phyloP scores from a whole-genome alignment of 108 stramenopile species.

The Schizochytrium sp. region DNA sequence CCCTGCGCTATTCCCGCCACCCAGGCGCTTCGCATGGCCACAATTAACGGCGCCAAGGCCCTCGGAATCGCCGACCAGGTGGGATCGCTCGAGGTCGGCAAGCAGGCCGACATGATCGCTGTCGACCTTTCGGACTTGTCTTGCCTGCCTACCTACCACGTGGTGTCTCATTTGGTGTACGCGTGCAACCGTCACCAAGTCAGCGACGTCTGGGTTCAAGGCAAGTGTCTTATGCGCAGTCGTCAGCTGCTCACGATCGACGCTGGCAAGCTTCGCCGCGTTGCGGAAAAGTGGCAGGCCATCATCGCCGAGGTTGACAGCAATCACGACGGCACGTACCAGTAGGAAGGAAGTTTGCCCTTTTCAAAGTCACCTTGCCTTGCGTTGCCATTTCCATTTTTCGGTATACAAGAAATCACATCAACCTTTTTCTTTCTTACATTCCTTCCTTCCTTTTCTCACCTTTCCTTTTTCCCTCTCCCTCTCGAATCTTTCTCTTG shows the following conservation, averaged over 20 bases:
- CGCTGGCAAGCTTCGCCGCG: not conserved
- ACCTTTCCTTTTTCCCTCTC: too few species aligned
- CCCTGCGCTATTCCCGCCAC: not conserved
- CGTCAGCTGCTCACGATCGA: not conserved
- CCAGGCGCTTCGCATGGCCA: conserved; percentile 22
- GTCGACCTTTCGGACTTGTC: not conserved
- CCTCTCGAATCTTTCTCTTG: too few species aligned
- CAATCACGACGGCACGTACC: not conserved
- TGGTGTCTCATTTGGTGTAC: conserved; percentile 19
- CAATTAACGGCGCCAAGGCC: conserved; percentile 26
- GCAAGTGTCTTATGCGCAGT: not conserved
- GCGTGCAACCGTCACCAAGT: not conserved
- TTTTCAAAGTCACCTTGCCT: too few species aligned
- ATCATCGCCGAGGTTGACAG: not conserved
- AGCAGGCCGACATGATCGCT: conserved; percentile 24
- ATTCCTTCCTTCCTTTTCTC: too few species aligned
- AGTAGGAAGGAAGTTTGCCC: not conserved
- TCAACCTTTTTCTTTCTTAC: too few species aligned
- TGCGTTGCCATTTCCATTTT: too few species aligned
- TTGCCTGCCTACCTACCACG: not conserved
- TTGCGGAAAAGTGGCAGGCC: not conserved
- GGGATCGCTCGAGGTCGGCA: conserved; percentile 20
- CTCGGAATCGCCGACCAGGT: not conserved
- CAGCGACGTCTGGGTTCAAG: conserved; percentile 11
- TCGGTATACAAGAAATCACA: too few species aligned